These are phyloP conservation scores for Selaginella moellendorffii DNA, from an alignment of 75 land plant genomes.

Conservation along the genomic window DNA sequence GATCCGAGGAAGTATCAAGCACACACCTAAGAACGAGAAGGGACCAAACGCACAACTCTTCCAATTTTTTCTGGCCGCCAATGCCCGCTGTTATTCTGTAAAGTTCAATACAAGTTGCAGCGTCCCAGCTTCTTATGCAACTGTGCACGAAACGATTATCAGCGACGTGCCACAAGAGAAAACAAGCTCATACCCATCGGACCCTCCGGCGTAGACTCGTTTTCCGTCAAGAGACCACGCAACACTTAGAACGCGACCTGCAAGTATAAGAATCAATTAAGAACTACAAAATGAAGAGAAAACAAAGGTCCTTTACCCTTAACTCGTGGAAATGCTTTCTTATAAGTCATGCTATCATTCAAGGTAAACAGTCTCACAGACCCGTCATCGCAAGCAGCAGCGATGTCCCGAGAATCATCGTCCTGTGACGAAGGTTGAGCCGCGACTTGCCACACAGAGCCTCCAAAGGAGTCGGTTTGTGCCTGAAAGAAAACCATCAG, in stretches of 20 bases:
- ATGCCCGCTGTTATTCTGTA: constrained; percentile 79
- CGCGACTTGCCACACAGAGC: constrained; percentile 90
- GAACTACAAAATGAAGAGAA: background rate
- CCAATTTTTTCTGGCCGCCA: constrained; percentile 48
- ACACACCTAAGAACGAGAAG: constrained; percentile 49
- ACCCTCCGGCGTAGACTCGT: constrained; percentile 63
- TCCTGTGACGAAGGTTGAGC: constrained; percentile 35
- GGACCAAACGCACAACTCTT: constrained; percentile 85
- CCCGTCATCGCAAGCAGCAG: constrained; percentile 96
- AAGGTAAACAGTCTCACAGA: constrained; percentile 52
- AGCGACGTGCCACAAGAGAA: too few species aligned
- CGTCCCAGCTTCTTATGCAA: constrained; percentile 90
- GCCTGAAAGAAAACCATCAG: background rate
- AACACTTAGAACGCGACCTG: constrained; percentile 80
- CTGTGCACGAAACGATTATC: constrained; percentile 25
- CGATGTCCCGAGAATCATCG: too few species aligned
- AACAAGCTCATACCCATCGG: constrained; percentile 98
- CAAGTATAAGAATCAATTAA: background rate
- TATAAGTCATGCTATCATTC: constrained; percentile 33
- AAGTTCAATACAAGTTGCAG: constrained; percentile 36
- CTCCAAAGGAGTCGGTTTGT: constrained; percentile 49
- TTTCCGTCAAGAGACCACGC: constrained; percentile 64
- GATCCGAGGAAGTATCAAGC: too few species aligned
- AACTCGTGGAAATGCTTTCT: constrained; percentile 69
- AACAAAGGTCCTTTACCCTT: constrained; percentile 36